Evolutionary conservation across 2,329 filamentous ascomycete species (phyloP).

Genomic region (Colletotrichum ledebouriae): DNA sequence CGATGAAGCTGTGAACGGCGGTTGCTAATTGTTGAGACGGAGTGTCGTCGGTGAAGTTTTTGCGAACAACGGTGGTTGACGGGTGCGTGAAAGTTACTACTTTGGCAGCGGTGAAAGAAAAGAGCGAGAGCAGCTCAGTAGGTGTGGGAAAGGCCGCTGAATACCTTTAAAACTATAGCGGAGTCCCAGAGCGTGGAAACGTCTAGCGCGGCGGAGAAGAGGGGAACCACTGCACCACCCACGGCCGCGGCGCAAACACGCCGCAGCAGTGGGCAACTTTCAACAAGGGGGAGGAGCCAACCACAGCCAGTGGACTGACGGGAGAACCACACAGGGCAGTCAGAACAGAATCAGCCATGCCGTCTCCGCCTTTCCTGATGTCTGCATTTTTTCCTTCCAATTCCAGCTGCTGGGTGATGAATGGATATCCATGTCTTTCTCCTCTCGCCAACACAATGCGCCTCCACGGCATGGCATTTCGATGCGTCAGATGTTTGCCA

Average conservation of each 20-base stretch:
- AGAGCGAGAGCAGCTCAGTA: not conserved
- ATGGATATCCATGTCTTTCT: not conserved
- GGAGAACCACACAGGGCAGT: constrained; percentile 27
- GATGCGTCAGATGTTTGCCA: constrained; percentile 24
- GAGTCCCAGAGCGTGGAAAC: constrained; percentile 27
- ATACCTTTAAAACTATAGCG: constrained; percentile 32
- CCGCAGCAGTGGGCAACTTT: no score
- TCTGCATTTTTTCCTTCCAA: constrained; percentile 17
- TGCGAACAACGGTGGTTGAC: not conserved
- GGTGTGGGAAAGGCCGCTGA: constrained; percentile 18
- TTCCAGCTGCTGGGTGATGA: no score
- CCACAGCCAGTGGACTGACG: not conserved
- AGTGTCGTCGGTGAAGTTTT: not conserved
- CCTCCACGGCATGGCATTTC: constrained; percentile 29
- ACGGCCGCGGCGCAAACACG: no score
- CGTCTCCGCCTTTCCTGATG: constrained; percentile 22
- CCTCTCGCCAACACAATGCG: constrained; percentile 12
- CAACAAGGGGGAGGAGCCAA: no score
- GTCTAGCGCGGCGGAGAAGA: constrained; percentile 38
- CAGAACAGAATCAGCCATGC: constrained; percentile 30
- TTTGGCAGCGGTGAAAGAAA: constrained; percentile 36
- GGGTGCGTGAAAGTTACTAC: constrained; percentile 30
- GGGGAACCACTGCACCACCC: not conserved
- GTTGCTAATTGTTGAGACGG: constrained; percentile 17
- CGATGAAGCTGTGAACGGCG: constrained; percentile 9